Evolutionary conservation across 1,284 basidiomycete genomes (phyloP).

Genomic region (Austroboletus niveus): DNA sequence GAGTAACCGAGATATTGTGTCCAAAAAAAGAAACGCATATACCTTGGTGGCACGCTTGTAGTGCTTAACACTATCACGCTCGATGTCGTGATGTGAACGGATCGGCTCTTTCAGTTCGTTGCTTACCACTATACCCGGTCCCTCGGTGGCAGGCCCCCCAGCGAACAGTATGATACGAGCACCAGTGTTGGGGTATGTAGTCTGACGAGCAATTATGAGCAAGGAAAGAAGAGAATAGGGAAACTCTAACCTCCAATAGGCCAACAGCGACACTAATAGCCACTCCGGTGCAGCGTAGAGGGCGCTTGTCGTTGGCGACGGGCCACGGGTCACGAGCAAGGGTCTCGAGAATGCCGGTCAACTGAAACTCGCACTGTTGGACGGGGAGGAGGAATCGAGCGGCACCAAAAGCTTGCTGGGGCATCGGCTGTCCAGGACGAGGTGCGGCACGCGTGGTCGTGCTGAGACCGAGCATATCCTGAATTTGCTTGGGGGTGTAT

Average conservation of each 20-base stretch:
- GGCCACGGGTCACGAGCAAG: conserved; percentile 96
- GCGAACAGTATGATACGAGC: conserved; percentile 96
- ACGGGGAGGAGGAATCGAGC: conserved; percentile 93
- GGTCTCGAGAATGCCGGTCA: conserved; percentile 91
- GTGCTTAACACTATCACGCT: conserved; percentile 95
- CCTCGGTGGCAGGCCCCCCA: conserved; percentile 96
- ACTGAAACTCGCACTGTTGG: conserved; percentile 93
- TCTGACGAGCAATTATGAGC: conserved; percentile 39
- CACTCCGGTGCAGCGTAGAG: conserved; percentile 95
- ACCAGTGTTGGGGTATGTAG: conserved; percentile 94
- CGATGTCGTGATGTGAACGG: conserved; percentile 98
- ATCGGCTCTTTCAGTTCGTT: conserved; percentile 98
- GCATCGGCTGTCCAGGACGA: conserved; percentile 83
- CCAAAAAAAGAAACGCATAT: conserved; percentile 14
- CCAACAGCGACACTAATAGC: conserved; percentile 94
- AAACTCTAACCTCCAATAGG: conserved; percentile 73
- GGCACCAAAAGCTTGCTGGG: conserved; percentile 83
- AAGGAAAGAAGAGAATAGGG: neutral
- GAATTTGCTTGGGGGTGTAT: conserved; percentile 94
- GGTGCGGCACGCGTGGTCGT: conserved; percentile 73
- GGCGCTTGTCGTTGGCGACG: conserved; percentile 91
- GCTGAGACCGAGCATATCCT: conserved; percentile 95
- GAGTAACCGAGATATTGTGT: conserved; percentile 3
- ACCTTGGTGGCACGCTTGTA: conserved; percentile 97
- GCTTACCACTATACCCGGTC: conserved; percentile 95